Percentiles rank a stretch among this genome's conserved stretches.
These are phyloP conservation scores for Chiua virens DNA, from an alignment of 768 basidiomycete species.

Conservation along the genomic window DNA sequence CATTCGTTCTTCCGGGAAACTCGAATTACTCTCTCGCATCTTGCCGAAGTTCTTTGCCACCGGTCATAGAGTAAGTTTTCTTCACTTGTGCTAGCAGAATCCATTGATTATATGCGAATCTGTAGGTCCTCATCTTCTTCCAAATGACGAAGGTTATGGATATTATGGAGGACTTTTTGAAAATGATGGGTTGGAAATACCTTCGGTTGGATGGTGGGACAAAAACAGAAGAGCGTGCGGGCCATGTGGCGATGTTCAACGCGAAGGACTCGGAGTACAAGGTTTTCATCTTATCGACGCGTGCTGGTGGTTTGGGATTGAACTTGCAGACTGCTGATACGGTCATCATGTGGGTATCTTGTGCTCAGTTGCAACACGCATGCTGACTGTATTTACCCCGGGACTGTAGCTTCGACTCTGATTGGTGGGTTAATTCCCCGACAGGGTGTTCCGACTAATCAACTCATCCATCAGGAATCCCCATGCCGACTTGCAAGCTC, in stretches of 20 bases:
- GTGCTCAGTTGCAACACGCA: not conserved
- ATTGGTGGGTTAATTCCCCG: constrained; percentile 45
- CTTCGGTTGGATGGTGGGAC: constrained; percentile 96
- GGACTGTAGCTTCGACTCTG: constrained; percentile 66
- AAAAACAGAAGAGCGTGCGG: constrained; percentile 92
- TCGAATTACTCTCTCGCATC: constrained; percentile 87
- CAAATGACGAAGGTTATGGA: constrained; percentile 99
- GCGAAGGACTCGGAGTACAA: constrained; percentile 84
- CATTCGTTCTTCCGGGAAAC: constrained; percentile 86
- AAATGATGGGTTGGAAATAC: constrained; percentile 82
- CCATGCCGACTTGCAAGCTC: constrained; percentile 97
- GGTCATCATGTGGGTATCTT: constrained; percentile 77
- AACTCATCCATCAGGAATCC: constrained; percentile 69
- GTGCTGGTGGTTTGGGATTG: constrained; percentile 90
- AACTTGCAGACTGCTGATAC: constrained; percentile 97
- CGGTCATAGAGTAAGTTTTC: constrained; percentile 72
- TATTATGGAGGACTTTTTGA: constrained; percentile 94
- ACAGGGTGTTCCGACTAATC: not conserved
- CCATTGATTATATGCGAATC: constrained; percentile 4
- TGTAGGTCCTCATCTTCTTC: constrained; percentile 96
- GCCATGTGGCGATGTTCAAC: constrained; percentile 85
- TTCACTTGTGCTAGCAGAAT: not conserved
- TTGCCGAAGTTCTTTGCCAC: constrained; percentile 94
- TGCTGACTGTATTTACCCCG: constrained; percentile 6
- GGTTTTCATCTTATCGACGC: constrained; percentile 91